These are phyloP conservation scores for Diaporthe sp. DNA, from an alignment of 2,329 filamentous ascomycete species.

Conservation along the genomic window DNA sequence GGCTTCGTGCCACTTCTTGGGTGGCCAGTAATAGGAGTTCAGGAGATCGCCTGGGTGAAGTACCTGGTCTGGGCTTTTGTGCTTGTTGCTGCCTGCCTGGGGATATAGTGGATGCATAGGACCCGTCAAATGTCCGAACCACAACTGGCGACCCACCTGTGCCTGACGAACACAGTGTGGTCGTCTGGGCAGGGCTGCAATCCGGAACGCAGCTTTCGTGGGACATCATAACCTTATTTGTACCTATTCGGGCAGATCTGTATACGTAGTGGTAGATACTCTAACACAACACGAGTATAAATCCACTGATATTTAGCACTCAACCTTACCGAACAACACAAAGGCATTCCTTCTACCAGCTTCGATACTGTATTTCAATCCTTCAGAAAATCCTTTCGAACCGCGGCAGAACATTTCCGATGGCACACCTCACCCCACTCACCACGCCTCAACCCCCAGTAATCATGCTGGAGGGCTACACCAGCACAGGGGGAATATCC, in stretches of 20 bases:
- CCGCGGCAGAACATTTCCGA: neutral
- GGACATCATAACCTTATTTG: neutral
- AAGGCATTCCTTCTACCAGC: neutral
- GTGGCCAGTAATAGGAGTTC: slow-evolving; percentile 38
- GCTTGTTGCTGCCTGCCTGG: slow-evolving; percentile 1
- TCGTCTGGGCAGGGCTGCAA: neutral
- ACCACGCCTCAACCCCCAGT: neutral
- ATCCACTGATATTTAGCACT: neutral
- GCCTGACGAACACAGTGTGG: neutral
- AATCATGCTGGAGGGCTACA: slow-evolving; percentile 1
- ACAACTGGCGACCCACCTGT: neutral
- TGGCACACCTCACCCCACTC: neutral
- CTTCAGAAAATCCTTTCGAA: neutral
- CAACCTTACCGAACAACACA: neutral
- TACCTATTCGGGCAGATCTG: neutral
- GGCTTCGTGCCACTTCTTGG: slow-evolving; percentile 45
- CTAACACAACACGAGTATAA: neutral
- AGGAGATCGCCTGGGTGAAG: slow-evolving; percentile 30
- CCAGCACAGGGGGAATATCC: neutral
- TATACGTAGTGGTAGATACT: neutral
- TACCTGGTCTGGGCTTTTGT: neutral
- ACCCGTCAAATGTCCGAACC: neutral
- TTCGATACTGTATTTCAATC: neutral
- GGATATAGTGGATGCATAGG: neutral
- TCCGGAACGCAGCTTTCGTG: neutral